Evolutionary conservation across 2,329 filamentous ascomycete genomes (phyloP).

Genomic region (Pseudogymnoascus sp.): DNA sequence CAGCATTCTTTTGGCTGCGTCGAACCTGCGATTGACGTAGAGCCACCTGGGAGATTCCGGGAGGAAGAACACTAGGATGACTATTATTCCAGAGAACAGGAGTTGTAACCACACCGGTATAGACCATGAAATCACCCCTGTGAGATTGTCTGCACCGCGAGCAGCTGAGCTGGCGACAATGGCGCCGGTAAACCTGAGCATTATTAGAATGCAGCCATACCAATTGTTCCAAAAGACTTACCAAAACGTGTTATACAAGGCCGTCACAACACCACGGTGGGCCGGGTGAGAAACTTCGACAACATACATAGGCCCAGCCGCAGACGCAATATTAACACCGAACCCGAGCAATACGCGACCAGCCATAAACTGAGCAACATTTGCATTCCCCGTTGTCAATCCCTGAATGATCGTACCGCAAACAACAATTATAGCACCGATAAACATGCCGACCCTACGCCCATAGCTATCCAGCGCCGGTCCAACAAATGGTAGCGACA

Average conservation of each 20-base stretch:
- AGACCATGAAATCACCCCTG: constrained; percentile 37
- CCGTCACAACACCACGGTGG: constrained; percentile 39
- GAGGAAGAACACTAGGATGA: constrained; percentile 39
- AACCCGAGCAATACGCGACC: constrained; percentile 59
- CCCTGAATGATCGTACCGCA: constrained; percentile 43
- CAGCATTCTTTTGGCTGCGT: constrained; percentile 36
- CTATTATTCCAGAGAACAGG: constrained; percentile 44
- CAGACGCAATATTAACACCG: constrained; percentile 42
- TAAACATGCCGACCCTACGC: constrained; percentile 42
- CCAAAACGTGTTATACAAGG: constrained; percentile 28
- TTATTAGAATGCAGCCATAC: constrained; percentile 18
- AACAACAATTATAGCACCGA: constrained; percentile 40
- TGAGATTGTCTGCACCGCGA: constrained; percentile 43
- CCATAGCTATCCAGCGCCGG: constrained; percentile 43
- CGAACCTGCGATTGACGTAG: constrained; percentile 36
- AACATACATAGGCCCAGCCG: constrained; percentile 43
- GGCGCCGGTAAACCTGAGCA: constrained; percentile 44
- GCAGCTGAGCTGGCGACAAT: constrained; percentile 51
- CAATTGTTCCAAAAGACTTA: constrained; percentile 9
- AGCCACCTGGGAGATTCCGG: constrained; percentile 44
- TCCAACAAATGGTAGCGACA: constrained; percentile 42
- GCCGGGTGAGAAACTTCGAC: constrained; percentile 43
- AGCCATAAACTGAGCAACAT: constrained; percentile 41
- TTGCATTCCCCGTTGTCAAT: constrained; percentile 27
- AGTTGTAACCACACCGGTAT: constrained; percentile 49